phyloP scores from a whole-genome alignment of 768 basidiomycete genomes.

The Phanerochaete carnosa region DNA sequence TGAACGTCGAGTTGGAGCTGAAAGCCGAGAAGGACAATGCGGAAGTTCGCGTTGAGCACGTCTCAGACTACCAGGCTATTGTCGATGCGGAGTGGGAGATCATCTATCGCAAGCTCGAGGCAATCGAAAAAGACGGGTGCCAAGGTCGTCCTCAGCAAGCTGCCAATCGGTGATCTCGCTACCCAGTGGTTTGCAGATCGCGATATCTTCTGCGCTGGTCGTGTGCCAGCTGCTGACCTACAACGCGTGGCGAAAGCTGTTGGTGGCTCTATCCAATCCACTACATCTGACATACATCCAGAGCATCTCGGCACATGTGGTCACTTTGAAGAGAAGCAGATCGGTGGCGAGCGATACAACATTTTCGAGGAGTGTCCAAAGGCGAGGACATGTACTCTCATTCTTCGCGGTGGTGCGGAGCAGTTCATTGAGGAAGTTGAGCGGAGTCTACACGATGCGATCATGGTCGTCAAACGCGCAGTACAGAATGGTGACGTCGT shows the following conservation, averaged over 20 bases:
- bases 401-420: slow-evolving; percentile 95
- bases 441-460: slow-evolving; percentile 94
- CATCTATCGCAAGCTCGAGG: slow-evolving; percentile 95
- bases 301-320: slow-evolving; percentile 96
- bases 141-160: slow-evolving; percentile 94
- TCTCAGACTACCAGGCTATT: slow-evolving; percentile 98
- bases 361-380: slow-evolving; percentile 90
- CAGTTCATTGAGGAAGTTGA: slow-evolving; percentile 99
- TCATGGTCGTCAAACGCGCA: slow-evolving; percentile 99
- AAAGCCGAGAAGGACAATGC: slow-evolving; percentile 99
- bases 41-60: slow-evolving; percentile 94
- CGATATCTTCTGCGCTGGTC: slow-evolving; percentile 98
- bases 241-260: slow-evolving; percentile 94
- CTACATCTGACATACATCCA: slow-evolving; percentile 85
- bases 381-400: slow-evolving; percentile 92
- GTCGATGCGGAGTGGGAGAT: slow-evolving; percentile 99
- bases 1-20: slow-evolving; percentile 97
- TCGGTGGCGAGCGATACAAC: slow-evolving; percentile 96
- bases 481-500: slow-evolving; percentile 95
- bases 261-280: slow-evolving; percentile 92
- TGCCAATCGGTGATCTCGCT: slow-evolving; percentile 97
- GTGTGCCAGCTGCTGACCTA: slow-evolving; percentile 86
- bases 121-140: slow-evolving; percentile 95
- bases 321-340: slow-evolving; percentile 88
- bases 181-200: slow-evolving; percentile 99